These are phyloP conservation scores for Anisodus acutangulus DNA, from an alignment of 257 asterid genomes.

Conservation along the genomic window DNA sequence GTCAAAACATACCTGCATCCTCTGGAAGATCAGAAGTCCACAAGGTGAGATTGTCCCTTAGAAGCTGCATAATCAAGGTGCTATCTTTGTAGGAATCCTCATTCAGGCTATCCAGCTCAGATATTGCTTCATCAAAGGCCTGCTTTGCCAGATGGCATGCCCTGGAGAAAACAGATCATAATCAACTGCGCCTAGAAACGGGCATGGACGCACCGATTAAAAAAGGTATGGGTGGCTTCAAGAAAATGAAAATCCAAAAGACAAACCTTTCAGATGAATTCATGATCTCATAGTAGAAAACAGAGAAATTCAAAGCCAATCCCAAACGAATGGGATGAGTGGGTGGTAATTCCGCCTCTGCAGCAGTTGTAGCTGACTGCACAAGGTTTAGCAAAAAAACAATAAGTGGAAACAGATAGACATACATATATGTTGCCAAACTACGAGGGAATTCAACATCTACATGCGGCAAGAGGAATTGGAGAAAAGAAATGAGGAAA, in stretches of 20 bases:
- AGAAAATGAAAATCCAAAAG: slow-evolving; percentile 30
- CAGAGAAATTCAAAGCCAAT: slow-evolving; percentile 87
- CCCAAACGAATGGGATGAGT: slow-evolving; percentile 96
- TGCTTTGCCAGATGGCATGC: slow-evolving; percentile 96
- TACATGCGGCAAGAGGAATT: not conserved
- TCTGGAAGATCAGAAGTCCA: slow-evolving; percentile 93
- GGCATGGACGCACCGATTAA: slow-evolving; percentile 19
- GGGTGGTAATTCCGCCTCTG: slow-evolving; percentile 83
- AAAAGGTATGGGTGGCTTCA: not conserved
- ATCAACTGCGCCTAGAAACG: slow-evolving; percentile 19
- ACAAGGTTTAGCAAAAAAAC: slow-evolving; percentile 35
- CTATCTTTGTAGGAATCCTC: slow-evolving; percentile 96
- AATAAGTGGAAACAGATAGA: slow-evolving; percentile 31
- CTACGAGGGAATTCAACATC: not conserved
- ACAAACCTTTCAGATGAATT: slow-evolving; percentile 87
- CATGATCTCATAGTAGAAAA: slow-evolving; percentile 86
- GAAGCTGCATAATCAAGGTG: slow-evolving; percentile 91
- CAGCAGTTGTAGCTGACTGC: slow-evolving; percentile 76
- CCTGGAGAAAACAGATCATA: slow-evolving; percentile 46
- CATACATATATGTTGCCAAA: not conserved
- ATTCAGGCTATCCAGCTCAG: slow-evolving; percentile 78
- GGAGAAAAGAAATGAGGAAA: not conserved
- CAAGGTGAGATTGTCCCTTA: slow-evolving; percentile 85
- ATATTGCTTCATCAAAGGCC: slow-evolving; percentile 96
- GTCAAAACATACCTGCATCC: slow-evolving; percentile 62